Evolutionary conservation across 805 yeast species (phyloP).

Genomic region (Brettanomyces custersianus): DNA sequence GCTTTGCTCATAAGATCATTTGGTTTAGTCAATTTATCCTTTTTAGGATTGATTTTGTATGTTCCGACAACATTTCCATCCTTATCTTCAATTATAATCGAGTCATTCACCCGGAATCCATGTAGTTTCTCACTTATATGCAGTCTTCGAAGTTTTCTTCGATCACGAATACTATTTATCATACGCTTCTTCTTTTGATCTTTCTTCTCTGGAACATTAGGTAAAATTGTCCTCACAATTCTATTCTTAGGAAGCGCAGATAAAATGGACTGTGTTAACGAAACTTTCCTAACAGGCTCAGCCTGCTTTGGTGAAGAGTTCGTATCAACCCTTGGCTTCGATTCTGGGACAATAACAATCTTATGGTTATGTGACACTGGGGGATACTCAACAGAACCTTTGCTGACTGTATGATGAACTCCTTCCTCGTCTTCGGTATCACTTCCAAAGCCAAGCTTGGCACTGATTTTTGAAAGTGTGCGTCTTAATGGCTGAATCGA

Average conservation of each 20-base stretch:
- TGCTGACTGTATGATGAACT: not conserved
- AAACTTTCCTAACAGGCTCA: not conserved
- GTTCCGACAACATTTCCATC: constrained; percentile 89
- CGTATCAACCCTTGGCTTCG: not conserved
- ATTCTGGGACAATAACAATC: not conserved
- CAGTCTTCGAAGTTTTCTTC: not conserved
- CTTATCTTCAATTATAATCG: constrained; percentile 75
- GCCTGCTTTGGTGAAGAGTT: not conserved
- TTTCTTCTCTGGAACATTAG: not conserved
- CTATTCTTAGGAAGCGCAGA: not conserved
- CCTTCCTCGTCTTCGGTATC: not conserved
- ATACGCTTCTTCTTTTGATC: not conserved
- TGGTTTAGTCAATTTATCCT: constrained; percentile 1
- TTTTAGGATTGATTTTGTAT: constrained; percentile 54
- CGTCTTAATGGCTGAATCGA: not conserved
- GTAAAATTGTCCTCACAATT: constrained; percentile 1
- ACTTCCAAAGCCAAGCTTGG: not conserved
- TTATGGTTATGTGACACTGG: not conserved
- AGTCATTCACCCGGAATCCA: constrained; percentile 76
- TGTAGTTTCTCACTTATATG: constrained; percentile 26
- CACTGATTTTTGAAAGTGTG: not conserved
- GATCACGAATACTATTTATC: not conserved
- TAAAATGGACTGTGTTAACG: not conserved
- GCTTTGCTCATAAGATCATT: constrained; percentile 13
- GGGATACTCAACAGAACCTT: not conserved